Base-by-base conservation (phyloP, 495 filamentous ascomycete species). In the Penicillium simplicissimum region DNA sequence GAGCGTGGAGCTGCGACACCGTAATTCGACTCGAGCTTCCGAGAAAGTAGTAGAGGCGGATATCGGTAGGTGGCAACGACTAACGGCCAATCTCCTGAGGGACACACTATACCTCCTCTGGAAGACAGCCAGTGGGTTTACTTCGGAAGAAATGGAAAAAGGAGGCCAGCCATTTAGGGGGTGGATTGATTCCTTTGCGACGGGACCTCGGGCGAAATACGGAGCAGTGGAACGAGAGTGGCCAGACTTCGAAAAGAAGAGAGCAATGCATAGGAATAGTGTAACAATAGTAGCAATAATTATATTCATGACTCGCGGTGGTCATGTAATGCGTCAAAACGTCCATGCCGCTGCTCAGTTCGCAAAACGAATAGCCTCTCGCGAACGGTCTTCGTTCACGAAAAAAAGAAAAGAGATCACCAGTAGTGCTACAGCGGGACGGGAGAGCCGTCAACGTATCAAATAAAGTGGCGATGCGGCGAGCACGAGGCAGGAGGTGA, bases 401-500 rank as follows among this genome's bases (percentile, higher is more conserved):
- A 19, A 42, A 43, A 43, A 45, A 43, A 45, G 42, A 45, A 45
- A 45, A 45, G 17, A 45, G 13, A 45, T 21, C 17, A 4, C 4
- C 1, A 9, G 31, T 25, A n/a, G 11, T 31, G 11, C 36, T 21
- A 23, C 57, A 59, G 36, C 43, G 35, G 45, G 17, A 19, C 43
- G 35, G 57, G 47, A 31, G 25, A 34, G 35, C 34, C 21, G 25
- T 40, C 38, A 10, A n/a, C 33, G 56, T 58, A 58, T 58, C 56
- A 36, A 17, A 51, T 58, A 58, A 21, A 58, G 47, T 64, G 40
- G 45, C 36, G 38, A 34, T 45, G 42, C 42, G 25, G 31, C 51
- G 54, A 53, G 65, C 67, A 70, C 65, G 67, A 70, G 67, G 62
- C 67, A 70, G 54, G 38, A 28, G 4, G 65, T 52, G 67, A 62